These are phyloP conservation scores for Vaccinium corymbosum DNA, from an alignment of 148 eudicot genomes.

Conservation along the genomic window DNA sequence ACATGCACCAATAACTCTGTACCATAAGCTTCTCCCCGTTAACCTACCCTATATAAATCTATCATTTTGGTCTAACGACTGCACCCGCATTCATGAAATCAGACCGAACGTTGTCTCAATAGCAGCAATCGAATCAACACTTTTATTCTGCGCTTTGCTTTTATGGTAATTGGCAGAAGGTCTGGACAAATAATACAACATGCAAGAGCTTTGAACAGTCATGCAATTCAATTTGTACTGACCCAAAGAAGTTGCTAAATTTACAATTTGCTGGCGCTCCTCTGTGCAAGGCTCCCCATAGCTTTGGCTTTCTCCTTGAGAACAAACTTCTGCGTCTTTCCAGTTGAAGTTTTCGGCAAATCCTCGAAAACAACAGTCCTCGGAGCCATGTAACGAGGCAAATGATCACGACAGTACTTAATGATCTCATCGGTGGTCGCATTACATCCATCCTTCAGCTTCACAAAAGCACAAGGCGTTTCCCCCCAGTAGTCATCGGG, in stretches of 20 bases:
- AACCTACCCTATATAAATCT: background rate
- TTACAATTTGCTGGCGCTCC: constrained; percentile 37
- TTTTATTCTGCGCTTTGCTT: background rate
- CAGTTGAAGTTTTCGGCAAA: constrained; percentile 73
- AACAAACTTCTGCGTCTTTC: constrained; percentile 65
- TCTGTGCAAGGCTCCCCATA: constrained; percentile 52
- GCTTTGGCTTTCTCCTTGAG: constrained; percentile 58
- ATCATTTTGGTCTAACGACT: background rate
- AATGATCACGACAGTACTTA: constrained; percentile 40
- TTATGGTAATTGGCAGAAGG: background rate
- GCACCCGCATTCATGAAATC: background rate
- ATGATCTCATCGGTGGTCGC: constrained; percentile 42
- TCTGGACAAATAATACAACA: background rate
- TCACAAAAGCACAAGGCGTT: constrained; percentile 69
- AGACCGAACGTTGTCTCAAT: background rate
- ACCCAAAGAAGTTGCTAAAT: background rate
- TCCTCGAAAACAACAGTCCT: constrained; percentile 56
- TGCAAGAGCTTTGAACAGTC: background rate
- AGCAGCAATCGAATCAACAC: background rate
- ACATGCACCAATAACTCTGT: background rate
- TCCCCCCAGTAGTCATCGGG: constrained; percentile 78
- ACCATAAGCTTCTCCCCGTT: background rate
- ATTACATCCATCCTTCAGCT: constrained; percentile 41
- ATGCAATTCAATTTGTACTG: background rate
- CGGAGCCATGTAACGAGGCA: constrained; percentile 73